Percentiles rank a stretch among this genome's conserved stretches.
These are phyloP conservation scores for Candida adriatica DNA, from an alignment of 805 yeast species.

Conservation along the genomic window DNA sequence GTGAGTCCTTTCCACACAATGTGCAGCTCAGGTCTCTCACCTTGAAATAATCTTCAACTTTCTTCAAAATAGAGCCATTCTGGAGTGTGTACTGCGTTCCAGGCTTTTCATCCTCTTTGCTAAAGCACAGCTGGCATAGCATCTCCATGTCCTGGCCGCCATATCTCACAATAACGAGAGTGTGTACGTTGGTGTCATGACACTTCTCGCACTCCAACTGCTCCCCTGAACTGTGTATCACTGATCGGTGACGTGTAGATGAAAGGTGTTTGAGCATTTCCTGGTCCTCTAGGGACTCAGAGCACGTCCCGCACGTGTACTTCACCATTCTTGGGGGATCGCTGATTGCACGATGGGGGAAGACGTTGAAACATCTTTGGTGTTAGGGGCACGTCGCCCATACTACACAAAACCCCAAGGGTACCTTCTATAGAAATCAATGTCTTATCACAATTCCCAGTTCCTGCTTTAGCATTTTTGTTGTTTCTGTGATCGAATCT, in stretches of 20 bases:
- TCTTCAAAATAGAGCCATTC: conserved; percentile 49
- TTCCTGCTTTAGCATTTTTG: too few relatives aligned
- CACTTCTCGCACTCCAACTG: conserved; percentile 50
- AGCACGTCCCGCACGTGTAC: conserved; percentile 43
- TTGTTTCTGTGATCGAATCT: too few relatives aligned
- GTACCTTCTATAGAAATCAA: too few relatives aligned
- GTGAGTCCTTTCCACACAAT: conserved; percentile 35
- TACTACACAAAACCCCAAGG: too few relatives aligned
- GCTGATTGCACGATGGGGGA: too few relatives aligned
- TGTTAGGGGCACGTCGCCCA: too few relatives aligned
- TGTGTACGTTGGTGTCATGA: conserved; percentile 45
- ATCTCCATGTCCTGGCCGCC: conserved; percentile 50
- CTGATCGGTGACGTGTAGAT: conserved; percentile 45
- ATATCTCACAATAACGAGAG: conserved; percentile 41
- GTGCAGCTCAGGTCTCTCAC: conserved; percentile 46
- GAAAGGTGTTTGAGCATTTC: conserved; percentile 47
- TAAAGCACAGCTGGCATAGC: conserved; percentile 40
- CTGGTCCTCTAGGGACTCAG: conserved; percentile 26
- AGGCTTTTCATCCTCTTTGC: conserved; percentile 36
- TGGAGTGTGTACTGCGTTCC: conserved; percentile 43
- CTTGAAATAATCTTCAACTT: conserved; percentile 38
- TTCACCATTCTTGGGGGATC: conserved; percentile 17
- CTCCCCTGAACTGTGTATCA: conserved; percentile 32
- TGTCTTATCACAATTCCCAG: too few relatives aligned
- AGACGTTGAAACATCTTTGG: too few relatives aligned